A percentile compares a stretch with the other conserved stretches of the same genome.
Evolutionary conservation across 768 basidiomycete species (phyloP).

Genomic region (Daedaleopsis sinensis): DNA sequence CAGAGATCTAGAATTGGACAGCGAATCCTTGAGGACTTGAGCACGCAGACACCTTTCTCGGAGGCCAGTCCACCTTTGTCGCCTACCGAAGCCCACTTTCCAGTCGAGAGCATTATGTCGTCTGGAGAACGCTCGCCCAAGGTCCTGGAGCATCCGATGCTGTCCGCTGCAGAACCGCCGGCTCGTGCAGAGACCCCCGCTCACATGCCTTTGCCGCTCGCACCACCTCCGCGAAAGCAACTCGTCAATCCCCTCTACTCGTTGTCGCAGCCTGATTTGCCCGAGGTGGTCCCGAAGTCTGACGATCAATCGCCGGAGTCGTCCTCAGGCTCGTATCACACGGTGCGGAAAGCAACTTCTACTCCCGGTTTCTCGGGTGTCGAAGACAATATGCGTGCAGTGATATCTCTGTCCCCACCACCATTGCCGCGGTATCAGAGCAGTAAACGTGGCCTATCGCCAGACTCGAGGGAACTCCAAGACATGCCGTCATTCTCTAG

Average conservation of each 20-base stretch:
- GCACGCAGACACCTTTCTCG: neutral
- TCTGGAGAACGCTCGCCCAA: constrained; percentile 10
- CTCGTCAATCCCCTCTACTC: constrained; percentile 54
- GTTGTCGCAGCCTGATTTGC: constrained; percentile 57
- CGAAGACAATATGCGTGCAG: constrained; percentile 4
- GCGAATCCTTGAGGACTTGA: constrained; percentile 15
- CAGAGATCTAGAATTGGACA: constrained; percentile 11
- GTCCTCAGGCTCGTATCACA: constrained; percentile 22
- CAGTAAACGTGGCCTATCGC: constrained; percentile 27
- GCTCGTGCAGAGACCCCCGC: constrained; percentile 69
- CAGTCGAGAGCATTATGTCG: neutral
- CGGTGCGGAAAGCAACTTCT: constrained; percentile 28
- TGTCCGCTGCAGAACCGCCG: constrained; percentile 37
- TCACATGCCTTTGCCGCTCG: constrained; percentile 56
- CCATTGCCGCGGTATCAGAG: constrained; percentile 37
- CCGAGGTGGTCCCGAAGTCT: constrained; percentile 26
- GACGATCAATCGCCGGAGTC: constrained; percentile 14
- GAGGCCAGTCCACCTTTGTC: constrained; percentile 5
- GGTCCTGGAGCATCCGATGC: constrained; percentile 5
- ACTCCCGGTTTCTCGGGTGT: constrained; percentile 25
- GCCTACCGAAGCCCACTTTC: neutral
- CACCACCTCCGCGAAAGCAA: constrained; percentile 65
- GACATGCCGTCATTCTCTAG: constrained; percentile 23
- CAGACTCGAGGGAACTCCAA: constrained; percentile 13
- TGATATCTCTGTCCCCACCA: constrained; percentile 45